A percentile compares a stretch with the other conserved stretches of the same genome.
Conservation (phyloP, 352 stramenopile species). For the Globisporangium splendens region DNA sequence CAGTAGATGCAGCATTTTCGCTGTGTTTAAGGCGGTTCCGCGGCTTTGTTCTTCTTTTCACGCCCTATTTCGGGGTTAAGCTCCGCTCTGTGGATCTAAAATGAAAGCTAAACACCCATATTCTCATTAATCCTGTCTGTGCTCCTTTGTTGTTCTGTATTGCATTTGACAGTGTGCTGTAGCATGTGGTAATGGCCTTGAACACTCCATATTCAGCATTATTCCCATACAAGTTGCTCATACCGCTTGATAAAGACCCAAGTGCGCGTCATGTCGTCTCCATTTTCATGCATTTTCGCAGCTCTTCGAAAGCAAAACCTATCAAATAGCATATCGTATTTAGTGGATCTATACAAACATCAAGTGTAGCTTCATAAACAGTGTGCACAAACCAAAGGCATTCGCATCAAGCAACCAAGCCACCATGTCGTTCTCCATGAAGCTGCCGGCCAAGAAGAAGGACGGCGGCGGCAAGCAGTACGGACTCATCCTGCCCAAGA, state of each 20-base stretch:
- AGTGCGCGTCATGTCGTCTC: no score
- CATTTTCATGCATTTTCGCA: no score
- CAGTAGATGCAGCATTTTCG: constrained; percentile 24
- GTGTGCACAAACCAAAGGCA: not conserved
- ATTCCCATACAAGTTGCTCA: no score
- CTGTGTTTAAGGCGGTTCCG: not conserved
- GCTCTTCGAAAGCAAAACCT: not conserved
- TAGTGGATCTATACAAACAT: not conserved
- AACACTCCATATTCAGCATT: not conserved
- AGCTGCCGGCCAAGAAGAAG: constrained; percentile 25
- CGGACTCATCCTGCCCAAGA: constrained; percentile 19
- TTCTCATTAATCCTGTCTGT: constrained; percentile 1
- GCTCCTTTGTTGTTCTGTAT: not conserved
- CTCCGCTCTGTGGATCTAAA: constrained; percentile 6
- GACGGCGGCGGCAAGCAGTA: constrained; percentile 17
- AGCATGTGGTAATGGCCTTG: no score
- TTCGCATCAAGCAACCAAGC: no score
- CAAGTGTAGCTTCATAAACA: not conserved
- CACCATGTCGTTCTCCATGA: constrained; percentile 34
- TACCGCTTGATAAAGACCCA: no score
- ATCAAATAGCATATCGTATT: constrained; percentile 7
- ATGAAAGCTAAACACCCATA: constrained; percentile 23
- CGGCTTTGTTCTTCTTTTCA: no score
- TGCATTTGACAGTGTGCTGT: no score
- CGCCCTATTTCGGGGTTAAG: constrained; percentile 2